Percentiles rank a stretch among this genome's conserved stretches.
Conservation (phyloP, 75 land plant genomes). For the Pseudotsuga menziesii region DNA sequence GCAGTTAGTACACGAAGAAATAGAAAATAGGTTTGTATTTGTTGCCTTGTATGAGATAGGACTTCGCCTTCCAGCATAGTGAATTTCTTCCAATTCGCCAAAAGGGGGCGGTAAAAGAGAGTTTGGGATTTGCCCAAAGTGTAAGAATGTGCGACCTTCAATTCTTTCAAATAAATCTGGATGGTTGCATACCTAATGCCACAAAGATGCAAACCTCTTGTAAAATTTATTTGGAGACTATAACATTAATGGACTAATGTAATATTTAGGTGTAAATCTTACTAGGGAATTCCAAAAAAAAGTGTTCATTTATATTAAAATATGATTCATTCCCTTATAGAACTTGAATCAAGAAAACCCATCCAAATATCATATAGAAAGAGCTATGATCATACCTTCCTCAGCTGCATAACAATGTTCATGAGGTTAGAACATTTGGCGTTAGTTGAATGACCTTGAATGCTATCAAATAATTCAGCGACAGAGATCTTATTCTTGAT, state of each 20-base stretch:
- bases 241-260: too few species aligned
- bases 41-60: slow-evolving; percentile 79
- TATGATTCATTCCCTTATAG: too few species aligned
- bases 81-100: slow-evolving; percentile 80
- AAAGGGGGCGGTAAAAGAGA: slow-evolving; percentile 82
- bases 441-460: slow-evolving; percentile 69
- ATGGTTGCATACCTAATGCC: slow-evolving; percentile 83
- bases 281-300: too few species aligned
- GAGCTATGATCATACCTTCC: slow-evolving; percentile 57
- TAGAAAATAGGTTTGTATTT: neutral
- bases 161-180: slow-evolving; percentile 98
- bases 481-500: slow-evolving; percentile 98
- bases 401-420: slow-evolving; percentile 96
- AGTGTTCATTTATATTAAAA: too few species aligned
- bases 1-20: too few species aligned
- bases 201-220: too few species aligned
- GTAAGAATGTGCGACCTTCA: slow-evolving; percentile 81
- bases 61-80: slow-evolving; percentile 71
- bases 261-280: too few species aligned
- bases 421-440: slow-evolving; percentile 80
- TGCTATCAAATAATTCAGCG: slow-evolving; percentile 76
- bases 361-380: too few species aligned
- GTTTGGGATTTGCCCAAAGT: slow-evolving; percentile 67
- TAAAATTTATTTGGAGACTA: too few species aligned
- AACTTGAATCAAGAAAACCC: too few species aligned